Base-by-base conservation (phyloP, 352 stramenopile species). In the Albugo candida region DNA sequence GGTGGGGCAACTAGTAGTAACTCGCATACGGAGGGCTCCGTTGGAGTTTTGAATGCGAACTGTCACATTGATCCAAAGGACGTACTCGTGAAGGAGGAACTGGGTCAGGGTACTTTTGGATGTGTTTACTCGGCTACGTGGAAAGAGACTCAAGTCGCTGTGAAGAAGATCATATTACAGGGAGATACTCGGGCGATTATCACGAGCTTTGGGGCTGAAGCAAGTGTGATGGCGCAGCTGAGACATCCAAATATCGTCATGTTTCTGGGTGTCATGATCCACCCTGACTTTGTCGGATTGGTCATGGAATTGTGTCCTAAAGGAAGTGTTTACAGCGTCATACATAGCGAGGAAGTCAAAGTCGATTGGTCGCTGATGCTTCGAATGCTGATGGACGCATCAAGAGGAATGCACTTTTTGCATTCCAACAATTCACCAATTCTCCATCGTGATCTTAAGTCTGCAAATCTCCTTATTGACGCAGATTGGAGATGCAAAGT, bases 221-320 rank as follows among this genome's bases (percentile, higher is more conserved):
- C 73, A 16, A 83, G 72, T 37, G 73, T 86, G 14, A 89, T 89
- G 74, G 72, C 77, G 12, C 72, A 89, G 52, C 59, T 89, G 6
- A 70, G 72, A 13, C 74, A 89, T 56, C 72, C 72, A 41, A 91
- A 87, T 45, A 71, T 91, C 0, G 77, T 91, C 45, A 89, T 94
- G 70, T 92, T 92, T 56, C 87, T 94, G 74, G 81, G 81, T 19
- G 70, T 87, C 17, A 91, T 87, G 70, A 67, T 91, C 24, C 75
- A 87, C n/a, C 80, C 78, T 0, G 70, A 86, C 38, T 86, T 83
- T 24, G 73, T 91, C 20, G 75, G 77, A 0, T 50, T 94, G 5
- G 81, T 93, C 41, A 93, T 93, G 79, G 79, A 93, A 53, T 64
- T 91, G 17, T 89, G 81, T 40, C 72, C 76, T 2, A 85, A 87